These are phyloP conservation scores for Leucaena leucocephala DNA, from an alignment of 306 rosid genomes.

Conservation along the genomic window DNA sequence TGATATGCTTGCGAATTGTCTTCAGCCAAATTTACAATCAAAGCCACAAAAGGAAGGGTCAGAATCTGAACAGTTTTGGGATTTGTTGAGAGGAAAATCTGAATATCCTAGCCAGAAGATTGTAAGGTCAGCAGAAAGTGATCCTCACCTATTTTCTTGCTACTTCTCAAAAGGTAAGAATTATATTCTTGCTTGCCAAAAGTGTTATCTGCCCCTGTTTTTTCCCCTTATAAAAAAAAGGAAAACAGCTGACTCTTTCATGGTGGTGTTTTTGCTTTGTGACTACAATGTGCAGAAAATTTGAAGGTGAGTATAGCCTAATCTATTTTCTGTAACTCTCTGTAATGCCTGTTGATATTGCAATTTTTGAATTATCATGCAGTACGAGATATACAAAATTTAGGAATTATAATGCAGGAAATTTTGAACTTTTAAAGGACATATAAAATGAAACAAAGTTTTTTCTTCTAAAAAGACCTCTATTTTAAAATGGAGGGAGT, in stretches of 20 bases:
- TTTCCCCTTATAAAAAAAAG: not conserved
- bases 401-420: no score
- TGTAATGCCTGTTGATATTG: conserved; percentile 8
- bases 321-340: conserved; percentile 34
- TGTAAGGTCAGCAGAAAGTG: conserved; percentile 65
- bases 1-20: conserved; percentile 36
- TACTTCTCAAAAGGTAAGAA: conserved; percentile 66
- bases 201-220: conserved; percentile 6
- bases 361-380: conserved; percentile 24
- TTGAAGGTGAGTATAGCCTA: conserved; percentile 62
- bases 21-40: conserved; percentile 85
- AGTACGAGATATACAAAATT: not conserved
- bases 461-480: no score
- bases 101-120: conserved; percentile 82
- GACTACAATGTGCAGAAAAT: conserved; percentile 57
- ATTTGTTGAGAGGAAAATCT: conserved; percentile 70
- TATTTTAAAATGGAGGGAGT: no score
- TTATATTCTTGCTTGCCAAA: conserved; percentile 23
- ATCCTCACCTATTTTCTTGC: conserved; percentile 81
- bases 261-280: conserved; percentile 37
- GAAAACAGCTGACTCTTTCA: conserved; percentile 39
- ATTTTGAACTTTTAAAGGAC: no score
- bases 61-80: conserved; percentile 92
- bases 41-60: conserved; percentile 86
- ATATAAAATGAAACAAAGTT: no score